Conservation (phyloP, 139 green algal species). For the Chloropicon primus region DNA sequence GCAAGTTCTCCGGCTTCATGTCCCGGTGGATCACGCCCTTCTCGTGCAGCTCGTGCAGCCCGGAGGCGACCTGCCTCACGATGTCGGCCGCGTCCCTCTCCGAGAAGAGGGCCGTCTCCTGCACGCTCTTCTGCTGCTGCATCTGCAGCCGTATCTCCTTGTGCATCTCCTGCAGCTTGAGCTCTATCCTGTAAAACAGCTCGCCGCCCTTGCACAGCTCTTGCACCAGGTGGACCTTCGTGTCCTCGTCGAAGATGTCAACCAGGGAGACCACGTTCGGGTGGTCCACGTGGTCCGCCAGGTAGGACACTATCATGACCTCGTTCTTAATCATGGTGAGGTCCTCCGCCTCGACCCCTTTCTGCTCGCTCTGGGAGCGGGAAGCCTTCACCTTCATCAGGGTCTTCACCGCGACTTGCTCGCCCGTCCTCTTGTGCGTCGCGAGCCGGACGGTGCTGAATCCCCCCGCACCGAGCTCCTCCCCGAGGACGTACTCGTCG, state of each 20-base stretch:
- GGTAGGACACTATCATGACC: neutral
- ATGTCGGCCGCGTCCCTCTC: neutral
- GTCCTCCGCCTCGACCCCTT: neutral
- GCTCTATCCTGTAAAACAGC: neutral
- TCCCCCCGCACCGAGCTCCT: neutral
- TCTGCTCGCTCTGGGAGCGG: neutral
- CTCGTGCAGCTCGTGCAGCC: constrained; percentile 66
- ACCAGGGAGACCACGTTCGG: neutral
- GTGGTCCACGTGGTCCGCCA: neutral
- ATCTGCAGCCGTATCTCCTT: neutral
- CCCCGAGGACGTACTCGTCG: neutral
- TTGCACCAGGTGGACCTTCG: neutral
- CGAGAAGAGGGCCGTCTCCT: neutral
- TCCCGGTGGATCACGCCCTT: constrained; percentile 83
- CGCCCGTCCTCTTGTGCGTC: neutral
- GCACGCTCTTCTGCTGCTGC: too few relatives aligned
- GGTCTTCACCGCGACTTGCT: neutral
- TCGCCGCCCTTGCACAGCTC: neutral
- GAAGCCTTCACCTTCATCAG: neutral
- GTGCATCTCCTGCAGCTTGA: neutral
- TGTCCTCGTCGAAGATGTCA: neutral
- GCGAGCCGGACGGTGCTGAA: neutral
- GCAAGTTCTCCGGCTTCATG: constrained; percentile 93
- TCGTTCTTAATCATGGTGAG: neutral
- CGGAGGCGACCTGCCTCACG: constrained; percentile 63